Evolutionary conservation across 1,284 basidiomycete genomes (phyloP), one percentile per base, ranked within the genome.

Genomic region (Pseudozyma tsukubaensis): DNA sequence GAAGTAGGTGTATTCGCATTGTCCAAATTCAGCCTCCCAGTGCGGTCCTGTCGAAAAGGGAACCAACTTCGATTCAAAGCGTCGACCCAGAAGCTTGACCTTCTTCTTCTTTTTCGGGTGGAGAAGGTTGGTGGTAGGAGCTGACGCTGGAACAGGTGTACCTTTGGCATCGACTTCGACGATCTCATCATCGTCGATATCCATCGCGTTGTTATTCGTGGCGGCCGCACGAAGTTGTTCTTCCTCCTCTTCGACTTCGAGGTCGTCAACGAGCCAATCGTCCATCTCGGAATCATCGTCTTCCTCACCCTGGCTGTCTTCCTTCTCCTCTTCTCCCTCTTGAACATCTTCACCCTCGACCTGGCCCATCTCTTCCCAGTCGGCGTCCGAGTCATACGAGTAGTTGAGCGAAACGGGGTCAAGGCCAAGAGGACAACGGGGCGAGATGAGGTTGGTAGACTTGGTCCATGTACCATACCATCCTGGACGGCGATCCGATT

Each of bases 401-500:
- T 84, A 84, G 58, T 84, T 80, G 29, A 84, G 49, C 49, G 74
- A 72, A 1, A 84, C 76, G 6, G 82, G 80, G 50, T 84, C 82
- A 45, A 83, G 82, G 0, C 76, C 78, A 1, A 83, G 71, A 3
- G 82, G 82, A 35, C 69, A 76, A 0, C 82, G 65, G 1, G 81
- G 64, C 4, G 72, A 68, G 50, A 84, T 79, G 47, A 84, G 69
- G 42, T 78, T 79, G 21, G 80, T 77, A 21, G 79, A 69, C 16
- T 81, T 76, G 42, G 82, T 83, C 72, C 76, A 83, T 1, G 83
- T 83, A 24, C 79, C 77, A 43, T 77, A 77, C 80, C 81, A 84
- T 8, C 77, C 82, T 1, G 83, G 83, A 9, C 83, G 71, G 24
- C 79, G 71, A 44, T 83, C 82, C 2, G 73, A 67, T 42, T 75